phyloP scores from a whole-genome alignment of 1,284 basidiomycete species.

The Moniliella sp. region DNA sequence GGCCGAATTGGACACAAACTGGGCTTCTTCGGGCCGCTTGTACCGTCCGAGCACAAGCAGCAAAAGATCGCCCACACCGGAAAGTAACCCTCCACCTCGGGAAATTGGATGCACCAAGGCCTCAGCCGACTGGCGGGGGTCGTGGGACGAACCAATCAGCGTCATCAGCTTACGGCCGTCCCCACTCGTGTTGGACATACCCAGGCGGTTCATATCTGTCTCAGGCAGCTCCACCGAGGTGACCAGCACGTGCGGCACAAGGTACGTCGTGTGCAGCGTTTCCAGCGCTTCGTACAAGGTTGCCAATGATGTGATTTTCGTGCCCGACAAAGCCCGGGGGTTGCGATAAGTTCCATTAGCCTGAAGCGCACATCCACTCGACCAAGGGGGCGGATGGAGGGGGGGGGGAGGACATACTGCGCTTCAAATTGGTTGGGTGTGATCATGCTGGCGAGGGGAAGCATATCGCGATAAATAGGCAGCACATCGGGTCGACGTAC shows the following conservation, averaged over 20 bases:
- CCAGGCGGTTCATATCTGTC: constrained; percentile 11
- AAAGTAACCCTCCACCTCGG: constrained; percentile 75
- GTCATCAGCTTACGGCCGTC: constrained; percentile 18
- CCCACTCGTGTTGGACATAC: constrained; percentile 5
- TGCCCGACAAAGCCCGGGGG: constrained; percentile 18
- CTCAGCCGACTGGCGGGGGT: constrained; percentile 1
- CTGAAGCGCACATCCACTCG: background rate
- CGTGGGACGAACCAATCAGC: constrained; percentile 29
- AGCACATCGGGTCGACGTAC: constrained; percentile 82
- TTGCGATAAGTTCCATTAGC: constrained; percentile 41
- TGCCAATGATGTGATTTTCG: constrained; percentile 43
- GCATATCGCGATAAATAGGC: constrained; percentile 60
- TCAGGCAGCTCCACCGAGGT: constrained; percentile 48
- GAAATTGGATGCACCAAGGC: constrained; percentile 49
- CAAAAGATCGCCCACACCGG: constrained; percentile 94
- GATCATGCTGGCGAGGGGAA: constrained; percentile 64
- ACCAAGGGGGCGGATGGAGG: background rate
- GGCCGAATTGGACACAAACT: constrained; percentile 1
- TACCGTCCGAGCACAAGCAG: constrained; percentile 76
- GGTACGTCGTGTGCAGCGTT: constrained; percentile 52
- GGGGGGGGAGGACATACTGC: constrained; percentile 44
- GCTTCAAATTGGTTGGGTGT: constrained; percentile 97
- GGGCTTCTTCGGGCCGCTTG: constrained; percentile 9
- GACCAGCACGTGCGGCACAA: constrained; percentile 67
- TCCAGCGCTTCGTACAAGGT: constrained; percentile 51